Evolutionary conservation across 169 alveolate genomes (phyloP).

Genomic region (Plasmodium vivax): DNA sequence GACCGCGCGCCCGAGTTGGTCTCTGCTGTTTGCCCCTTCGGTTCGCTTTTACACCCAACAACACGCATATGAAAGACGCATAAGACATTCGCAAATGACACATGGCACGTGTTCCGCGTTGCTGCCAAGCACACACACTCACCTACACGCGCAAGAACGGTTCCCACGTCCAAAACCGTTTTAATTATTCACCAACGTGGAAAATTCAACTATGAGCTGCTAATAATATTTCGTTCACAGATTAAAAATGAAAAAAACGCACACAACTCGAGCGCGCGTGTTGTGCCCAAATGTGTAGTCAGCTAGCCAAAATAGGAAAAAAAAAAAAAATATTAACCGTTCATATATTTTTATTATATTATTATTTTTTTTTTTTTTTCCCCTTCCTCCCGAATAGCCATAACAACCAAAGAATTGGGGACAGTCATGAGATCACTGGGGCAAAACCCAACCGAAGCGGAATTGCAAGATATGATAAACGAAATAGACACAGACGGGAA

Average conservation of each 20-base stretch:
- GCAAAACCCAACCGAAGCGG: conserved; percentile 98
- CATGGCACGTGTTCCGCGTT: background rate
- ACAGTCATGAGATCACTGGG: conserved; percentile 96
- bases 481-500: conserved; percentile 96
- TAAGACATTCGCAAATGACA: background rate
- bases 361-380: conserved; percentile 1
- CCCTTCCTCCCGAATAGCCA: conserved; percentile 83
- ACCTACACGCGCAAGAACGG: background rate
- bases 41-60: background rate
- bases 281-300: background rate
- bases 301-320: background rate
- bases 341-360: background rate
- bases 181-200: background rate
- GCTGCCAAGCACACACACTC: background rate
- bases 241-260: background rate
- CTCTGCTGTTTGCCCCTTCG: background rate
- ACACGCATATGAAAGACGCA: background rate
- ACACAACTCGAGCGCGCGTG: background rate
- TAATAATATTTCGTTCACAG: background rate
- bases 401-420: conserved; percentile 96
- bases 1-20: background rate
- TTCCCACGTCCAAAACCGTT: background rate
- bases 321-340: background rate
- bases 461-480: conserved; percentile 94
- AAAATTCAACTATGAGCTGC: background rate